phyloP scores from a whole-genome alignment of 345 rosid genomes.

The Trapa incisa region DNA sequence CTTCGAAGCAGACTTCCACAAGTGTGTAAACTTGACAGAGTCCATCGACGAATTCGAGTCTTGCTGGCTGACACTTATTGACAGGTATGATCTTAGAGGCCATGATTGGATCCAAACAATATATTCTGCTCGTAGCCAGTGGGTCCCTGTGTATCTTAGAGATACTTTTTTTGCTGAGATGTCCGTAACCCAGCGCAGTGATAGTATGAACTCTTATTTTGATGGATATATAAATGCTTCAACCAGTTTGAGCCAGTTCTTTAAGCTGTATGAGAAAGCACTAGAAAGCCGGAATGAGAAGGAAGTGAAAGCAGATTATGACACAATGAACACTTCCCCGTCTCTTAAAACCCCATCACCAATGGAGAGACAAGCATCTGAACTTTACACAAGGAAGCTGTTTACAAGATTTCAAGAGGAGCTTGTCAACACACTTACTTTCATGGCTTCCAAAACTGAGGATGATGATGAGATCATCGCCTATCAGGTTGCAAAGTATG shows the following conservation, averaged over 20 bases:
- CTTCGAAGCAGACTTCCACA: conserved; percentile 41
- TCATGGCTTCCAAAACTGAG: conserved; percentile 32
- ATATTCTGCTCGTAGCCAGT: conserved; percentile 33
- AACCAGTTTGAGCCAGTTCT: conserved; percentile 28
- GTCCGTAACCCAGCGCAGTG: conserved; percentile 37
- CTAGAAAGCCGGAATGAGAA: conserved; percentile 32
- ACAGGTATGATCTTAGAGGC: conserved; percentile 30
- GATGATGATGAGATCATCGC: conserved; percentile 28
- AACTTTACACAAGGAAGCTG: conserved; percentile 32
- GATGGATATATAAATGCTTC: conserved; percentile 43
- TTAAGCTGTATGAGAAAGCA: conserved; percentile 41
- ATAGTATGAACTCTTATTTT: conserved; percentile 37
- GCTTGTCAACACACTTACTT: conserved; percentile 38
- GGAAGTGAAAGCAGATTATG: conserved; percentile 46
- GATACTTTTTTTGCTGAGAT: conserved; percentile 45
- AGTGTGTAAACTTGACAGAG: conserved; percentile 38
- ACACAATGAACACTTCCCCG: conserved; percentile 33
- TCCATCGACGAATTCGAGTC: conserved; percentile 43
- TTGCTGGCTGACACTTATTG: conserved; percentile 34
- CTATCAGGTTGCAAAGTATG: conserved; percentile 35
- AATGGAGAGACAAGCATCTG: conserved; percentile 47
- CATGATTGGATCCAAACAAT: conserved; percentile 46
- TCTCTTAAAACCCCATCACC: conserved; percentile 44
- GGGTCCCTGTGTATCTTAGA: conserved; percentile 40
- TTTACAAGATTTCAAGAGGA: conserved; percentile 46